phyloP scores from a whole-genome alignment of 2,329 filamentous ascomycete genomes.

The Camptophora hylomeconis region DNA sequence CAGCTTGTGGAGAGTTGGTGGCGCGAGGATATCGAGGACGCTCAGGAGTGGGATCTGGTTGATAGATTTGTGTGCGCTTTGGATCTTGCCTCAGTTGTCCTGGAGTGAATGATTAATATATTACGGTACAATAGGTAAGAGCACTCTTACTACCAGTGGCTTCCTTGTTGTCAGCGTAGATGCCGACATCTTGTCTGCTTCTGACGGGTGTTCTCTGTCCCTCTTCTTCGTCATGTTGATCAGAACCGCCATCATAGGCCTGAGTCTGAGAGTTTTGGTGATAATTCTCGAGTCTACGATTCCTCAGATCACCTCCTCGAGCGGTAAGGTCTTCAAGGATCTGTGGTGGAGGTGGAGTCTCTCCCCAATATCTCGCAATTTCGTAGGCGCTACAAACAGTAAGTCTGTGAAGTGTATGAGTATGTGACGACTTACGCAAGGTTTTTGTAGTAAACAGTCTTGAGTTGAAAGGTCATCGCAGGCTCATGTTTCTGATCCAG shows the following conservation, averaged over 20 bases:
- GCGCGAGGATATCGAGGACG: constrained; percentile 48
- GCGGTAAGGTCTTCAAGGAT: constrained; percentile 71
- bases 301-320: constrained; percentile 68
- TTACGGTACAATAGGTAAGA: no score
- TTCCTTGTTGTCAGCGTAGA: constrained; percentile 1
- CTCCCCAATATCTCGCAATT: constrained; percentile 62
- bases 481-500: constrained; percentile 62
- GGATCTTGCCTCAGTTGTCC: constrained; percentile 59
- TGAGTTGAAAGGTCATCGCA: constrained; percentile 74
- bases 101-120: no score
- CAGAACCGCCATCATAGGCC: constrained; percentile 37
- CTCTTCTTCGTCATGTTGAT: constrained; percentile 43
- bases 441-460: constrained; percentile 82
- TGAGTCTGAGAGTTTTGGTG: no score
- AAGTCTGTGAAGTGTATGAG: constrained; percentile 1
- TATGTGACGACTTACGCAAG: constrained; percentile 41
- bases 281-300: constrained; percentile 67
- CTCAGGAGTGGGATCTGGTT: constrained; percentile 58
- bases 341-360: constrained; percentile 74
- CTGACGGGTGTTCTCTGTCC: background rate
- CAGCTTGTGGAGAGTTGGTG: constrained; percentile 22
- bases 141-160: constrained; percentile 5
- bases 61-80: constrained; percentile 70
- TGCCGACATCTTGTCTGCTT: background rate
- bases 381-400: constrained; percentile 56